Percentiles rank a stretch among this genome's conserved stretches.
Evolutionary conservation across 345 rosid species (phyloP).

Genomic region (Eucalyptus curtisii): DNA sequence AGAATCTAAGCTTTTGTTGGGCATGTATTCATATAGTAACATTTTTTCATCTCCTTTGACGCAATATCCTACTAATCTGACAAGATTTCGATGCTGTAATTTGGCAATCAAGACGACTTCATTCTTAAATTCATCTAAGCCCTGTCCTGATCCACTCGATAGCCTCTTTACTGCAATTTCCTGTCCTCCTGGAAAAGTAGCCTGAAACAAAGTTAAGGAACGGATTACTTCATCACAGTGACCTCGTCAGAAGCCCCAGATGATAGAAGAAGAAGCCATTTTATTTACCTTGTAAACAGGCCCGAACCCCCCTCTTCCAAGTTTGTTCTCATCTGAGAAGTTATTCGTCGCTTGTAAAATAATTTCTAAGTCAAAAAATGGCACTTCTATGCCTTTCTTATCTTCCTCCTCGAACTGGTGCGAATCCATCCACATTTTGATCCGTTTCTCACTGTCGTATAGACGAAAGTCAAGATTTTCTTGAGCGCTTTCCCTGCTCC

Average conservation of each 20-base stretch:
- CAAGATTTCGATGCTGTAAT: conserved; percentile 53
- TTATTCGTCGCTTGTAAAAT: conserved; percentile 34
- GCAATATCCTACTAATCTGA: conserved; percentile 42
- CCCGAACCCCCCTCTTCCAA: conserved; percentile 57
- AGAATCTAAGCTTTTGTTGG: conserved; percentile 48
- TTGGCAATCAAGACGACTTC: conserved; percentile 41
- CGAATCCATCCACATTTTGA: conserved; percentile 12
- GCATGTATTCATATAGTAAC: conserved; percentile 49
- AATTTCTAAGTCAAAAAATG: conserved; percentile 18
- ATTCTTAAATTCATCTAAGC: conserved; percentile 45
- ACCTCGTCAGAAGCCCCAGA: background rate
- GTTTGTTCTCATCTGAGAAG: conserved; percentile 33
- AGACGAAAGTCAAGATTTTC: conserved; percentile 1
- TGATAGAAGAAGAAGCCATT: background rate
- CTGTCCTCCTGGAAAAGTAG: conserved; percentile 26
- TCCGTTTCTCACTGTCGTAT: conserved; percentile 9
- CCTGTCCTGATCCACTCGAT: conserved; percentile 43
- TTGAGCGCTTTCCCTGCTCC: background rate
- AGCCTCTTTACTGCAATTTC: conserved; percentile 60
- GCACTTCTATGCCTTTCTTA: conserved; percentile 28
- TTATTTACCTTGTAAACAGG: conserved; percentile 43
- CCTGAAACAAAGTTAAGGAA: conserved; percentile 4
- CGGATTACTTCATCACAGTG: background rate
- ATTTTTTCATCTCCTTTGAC: conserved; percentile 27
- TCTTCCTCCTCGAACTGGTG: conserved; percentile 13